Base-by-base conservation (phyloP, 805 yeast genomes). In the Metschnikowia lachancei region DNA sequence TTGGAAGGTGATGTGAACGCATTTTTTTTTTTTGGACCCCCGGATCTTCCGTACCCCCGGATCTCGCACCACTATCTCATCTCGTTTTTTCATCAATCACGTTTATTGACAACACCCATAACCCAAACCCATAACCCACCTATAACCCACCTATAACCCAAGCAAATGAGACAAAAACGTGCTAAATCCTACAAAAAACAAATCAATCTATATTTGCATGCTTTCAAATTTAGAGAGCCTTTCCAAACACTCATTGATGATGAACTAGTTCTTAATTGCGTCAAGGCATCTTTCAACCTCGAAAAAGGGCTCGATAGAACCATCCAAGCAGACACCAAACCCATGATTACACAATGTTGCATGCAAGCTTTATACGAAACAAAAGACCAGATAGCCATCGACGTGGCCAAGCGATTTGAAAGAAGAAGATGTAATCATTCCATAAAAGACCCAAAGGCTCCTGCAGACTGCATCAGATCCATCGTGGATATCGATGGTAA, bases 151-250 rank as follows among this genome's bases (percentile, higher is more conserved):
- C n/a, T n/a, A n/a, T n/a, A n/a, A n/a, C n/a, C n/a, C n/a, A n/a
- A n/a, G n/a, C n/a, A n/a, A 29, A 92, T 92, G 99, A 89, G 95
- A 76, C 97, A 92, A 70, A 92, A 91, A 67, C 78, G 99, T 68
- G 96, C 97, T 43, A 92, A 92, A 66, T 76, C 94, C 1, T 94
- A 94, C 67, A 83, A 92, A 65, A 92, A 92, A 74, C 96, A 88
- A 65, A 85, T 94, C 87, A 80, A 84, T 55, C 84, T 87, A 45
- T 85, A 89, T 58, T 77, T 80, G 55, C 87, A 89, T 63, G 78
- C 95, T 6, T 94, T 92, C 77, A 87, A 87, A 58, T 94, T 94
- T 74, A 80, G 96, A 63, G 90, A 86, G 53, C 99, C 99, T 2
- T 91, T 86, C 57, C 99, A 94, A 69, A 85, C 89, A 20, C 65